Percentiles rank a stretch among this genome's conserved stretches.
Evolutionary conservation across 2,329 filamentous ascomycete genomes (phyloP).

Genomic region (Neonectria sp.): DNA sequence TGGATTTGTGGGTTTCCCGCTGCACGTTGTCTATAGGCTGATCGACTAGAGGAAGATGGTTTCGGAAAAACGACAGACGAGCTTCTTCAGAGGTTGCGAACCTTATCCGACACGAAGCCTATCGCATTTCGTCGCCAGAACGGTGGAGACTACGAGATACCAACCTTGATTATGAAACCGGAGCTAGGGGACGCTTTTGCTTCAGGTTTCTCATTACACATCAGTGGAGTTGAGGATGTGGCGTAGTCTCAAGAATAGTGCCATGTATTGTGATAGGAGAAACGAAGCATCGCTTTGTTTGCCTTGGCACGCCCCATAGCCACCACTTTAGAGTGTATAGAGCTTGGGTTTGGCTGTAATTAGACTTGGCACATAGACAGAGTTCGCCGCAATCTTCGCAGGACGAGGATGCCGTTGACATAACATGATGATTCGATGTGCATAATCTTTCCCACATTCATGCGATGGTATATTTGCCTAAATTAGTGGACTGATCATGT

Average conservation of each 20-base stretch:
- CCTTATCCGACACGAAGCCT: slow-evolving; percentile 11
- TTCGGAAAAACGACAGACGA: slow-evolving; percentile 14
- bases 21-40: slow-evolving; percentile 24
- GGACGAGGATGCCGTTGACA: no score
- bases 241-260: neutral
- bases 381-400: no score
- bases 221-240: neutral
- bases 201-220: slow-evolving; percentile 22
- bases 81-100: slow-evolving; percentile 23
- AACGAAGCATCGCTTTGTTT: no score
- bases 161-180: slow-evolving; percentile 13
- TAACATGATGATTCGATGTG: no score
- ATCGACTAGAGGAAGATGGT: slow-evolving; percentile 3
- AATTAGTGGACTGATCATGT: no score
- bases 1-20: slow-evolving; percentile 28
- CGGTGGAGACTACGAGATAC: slow-evolving; percentile 34
- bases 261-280: neutral
- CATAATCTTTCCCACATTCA: no score
- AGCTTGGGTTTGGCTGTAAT: no score
- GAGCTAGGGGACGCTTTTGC: slow-evolving; percentile 11
- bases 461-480: no score
- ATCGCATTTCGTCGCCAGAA: slow-evolving; percentile 30
- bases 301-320: no score
- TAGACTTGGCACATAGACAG: no score
- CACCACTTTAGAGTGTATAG: no score